Evolutionary conservation across 2,329 filamentous ascomycete species (phyloP).

Genomic region (Cyphellophora attinorum): DNA sequence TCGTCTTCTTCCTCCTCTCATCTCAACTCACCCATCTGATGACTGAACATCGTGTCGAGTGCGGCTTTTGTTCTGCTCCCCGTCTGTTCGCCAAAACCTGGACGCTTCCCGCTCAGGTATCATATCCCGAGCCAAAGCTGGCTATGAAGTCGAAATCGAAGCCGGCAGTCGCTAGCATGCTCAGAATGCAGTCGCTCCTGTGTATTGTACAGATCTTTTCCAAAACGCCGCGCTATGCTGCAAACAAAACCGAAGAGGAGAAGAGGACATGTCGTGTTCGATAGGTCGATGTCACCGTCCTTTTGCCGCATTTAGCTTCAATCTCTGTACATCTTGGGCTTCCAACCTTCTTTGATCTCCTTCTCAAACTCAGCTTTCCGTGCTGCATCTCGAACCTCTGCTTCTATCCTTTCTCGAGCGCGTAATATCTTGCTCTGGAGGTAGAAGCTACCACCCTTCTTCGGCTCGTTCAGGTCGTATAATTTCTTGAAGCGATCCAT

Average conservation of each 20-base stretch:
- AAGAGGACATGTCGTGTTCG: not conserved
- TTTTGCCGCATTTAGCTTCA: constrained; percentile 29
- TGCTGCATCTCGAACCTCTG: constrained; percentile 64
- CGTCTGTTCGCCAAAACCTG: no score
- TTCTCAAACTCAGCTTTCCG: constrained; percentile 65
- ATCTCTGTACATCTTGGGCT: constrained; percentile 91
- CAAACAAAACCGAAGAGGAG: constrained; percentile 1
- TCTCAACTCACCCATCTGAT: no score
- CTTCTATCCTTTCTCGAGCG: constrained; percentile 84
- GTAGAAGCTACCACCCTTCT: constrained; percentile 96
- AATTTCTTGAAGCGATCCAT: constrained; percentile 85
- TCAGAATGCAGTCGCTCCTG: not conserved
- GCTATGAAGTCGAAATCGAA: no score
- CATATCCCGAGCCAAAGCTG: no score
- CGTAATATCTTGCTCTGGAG: constrained; percentile 93
- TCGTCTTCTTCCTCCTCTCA: no score
- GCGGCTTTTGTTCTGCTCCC: no score
- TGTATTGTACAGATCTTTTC: constrained; percentile 1
- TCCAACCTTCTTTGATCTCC: constrained; percentile 77
- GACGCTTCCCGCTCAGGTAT: no score
- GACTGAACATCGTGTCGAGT: no score
- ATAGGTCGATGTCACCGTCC: constrained; percentile 14
- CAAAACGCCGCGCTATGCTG: constrained; percentile 6
- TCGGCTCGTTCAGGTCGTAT: constrained; percentile 87
- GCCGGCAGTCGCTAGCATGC: not conserved